A percentile compares a stretch with the other conserved stretches of the same genome.
phyloP scores from a whole-genome alignment of 2,329 filamentous ascomycete species.

The Phialocephala sp. region DNA sequence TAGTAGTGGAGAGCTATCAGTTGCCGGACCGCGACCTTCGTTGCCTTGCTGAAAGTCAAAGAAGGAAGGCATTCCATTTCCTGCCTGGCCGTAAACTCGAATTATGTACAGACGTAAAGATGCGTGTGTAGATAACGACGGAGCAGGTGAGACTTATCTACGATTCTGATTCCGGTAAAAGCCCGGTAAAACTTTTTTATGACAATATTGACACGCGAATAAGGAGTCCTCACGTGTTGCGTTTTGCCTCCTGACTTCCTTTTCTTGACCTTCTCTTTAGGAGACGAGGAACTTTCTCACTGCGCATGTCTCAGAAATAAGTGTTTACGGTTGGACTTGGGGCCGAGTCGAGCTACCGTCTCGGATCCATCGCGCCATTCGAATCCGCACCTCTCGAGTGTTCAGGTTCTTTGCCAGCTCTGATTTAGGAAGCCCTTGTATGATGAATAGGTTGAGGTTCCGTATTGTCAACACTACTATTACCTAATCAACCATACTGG shows the following conservation, averaged over 20 bases:
- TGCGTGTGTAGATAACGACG: not conserved
- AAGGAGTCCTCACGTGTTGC: not conserved
- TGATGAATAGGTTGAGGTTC: not conserved
- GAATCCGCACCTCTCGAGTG: not conserved
- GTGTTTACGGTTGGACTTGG: not conserved
- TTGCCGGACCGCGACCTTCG: conserved; percentile 57
- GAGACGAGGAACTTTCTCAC: not conserved
- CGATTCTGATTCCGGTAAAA: not conserved
- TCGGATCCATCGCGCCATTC: not conserved
- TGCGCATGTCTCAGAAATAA: not conserved
- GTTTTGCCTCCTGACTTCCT: not conserved
- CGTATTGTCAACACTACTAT: too few relatives aligned
- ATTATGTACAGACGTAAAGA: conserved; percentile 15
- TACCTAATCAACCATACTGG: too few relatives aligned
- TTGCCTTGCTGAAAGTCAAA: conserved; percentile 71
- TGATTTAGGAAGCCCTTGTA: not conserved
- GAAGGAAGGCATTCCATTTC: conserved; percentile 62
- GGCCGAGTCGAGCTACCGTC: not conserved
- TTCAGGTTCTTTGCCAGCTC: not conserved
- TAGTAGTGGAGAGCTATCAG: conserved; percentile 64
- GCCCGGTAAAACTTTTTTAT: not conserved
- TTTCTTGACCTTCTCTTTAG: not conserved
- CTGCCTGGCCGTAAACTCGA: not conserved
- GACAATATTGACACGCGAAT: not conserved
- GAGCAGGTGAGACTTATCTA: not conserved